These are phyloP conservation scores for Rosa persica DNA, from an alignment of 306 rosid genomes.

Conservation along the genomic window DNA sequence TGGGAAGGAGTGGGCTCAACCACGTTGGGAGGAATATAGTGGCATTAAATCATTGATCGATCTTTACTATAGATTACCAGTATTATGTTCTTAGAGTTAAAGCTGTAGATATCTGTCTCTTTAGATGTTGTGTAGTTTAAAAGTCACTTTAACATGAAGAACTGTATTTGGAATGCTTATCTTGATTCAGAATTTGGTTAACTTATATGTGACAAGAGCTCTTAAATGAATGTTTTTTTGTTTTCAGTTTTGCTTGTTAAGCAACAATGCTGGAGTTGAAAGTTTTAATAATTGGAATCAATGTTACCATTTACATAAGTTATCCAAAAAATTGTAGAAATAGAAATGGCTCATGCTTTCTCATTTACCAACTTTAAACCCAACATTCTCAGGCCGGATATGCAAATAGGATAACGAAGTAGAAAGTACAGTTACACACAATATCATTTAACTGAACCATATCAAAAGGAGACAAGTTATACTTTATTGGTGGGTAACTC, in stretches of 20 bases:
- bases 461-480: neutral
- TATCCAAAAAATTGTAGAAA: neutral
- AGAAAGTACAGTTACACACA: neutral
- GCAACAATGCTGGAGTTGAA: no score
- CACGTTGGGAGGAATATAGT: conserved; percentile 72
- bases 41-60: conserved; percentile 52
- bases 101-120: no score
- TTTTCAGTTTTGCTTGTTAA: no score
- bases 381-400: neutral
- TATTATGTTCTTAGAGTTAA: neutral
- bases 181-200: no score
- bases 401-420: neutral
- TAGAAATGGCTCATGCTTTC: neutral
- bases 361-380: neutral
- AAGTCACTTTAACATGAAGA: no score
- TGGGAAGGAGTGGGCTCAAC: conserved; percentile 98
- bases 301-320: no score
- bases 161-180: no score
- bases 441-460: neutral
- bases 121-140: no score
- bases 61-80: neutral
- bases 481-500: neutral
- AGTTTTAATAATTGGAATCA: no score
- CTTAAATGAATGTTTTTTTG: no score
- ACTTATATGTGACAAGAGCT: no score